Base-by-base conservation (phyloP, 1,284 basidiomycete genomes). In the Ustilago vetiveriae region DNA sequence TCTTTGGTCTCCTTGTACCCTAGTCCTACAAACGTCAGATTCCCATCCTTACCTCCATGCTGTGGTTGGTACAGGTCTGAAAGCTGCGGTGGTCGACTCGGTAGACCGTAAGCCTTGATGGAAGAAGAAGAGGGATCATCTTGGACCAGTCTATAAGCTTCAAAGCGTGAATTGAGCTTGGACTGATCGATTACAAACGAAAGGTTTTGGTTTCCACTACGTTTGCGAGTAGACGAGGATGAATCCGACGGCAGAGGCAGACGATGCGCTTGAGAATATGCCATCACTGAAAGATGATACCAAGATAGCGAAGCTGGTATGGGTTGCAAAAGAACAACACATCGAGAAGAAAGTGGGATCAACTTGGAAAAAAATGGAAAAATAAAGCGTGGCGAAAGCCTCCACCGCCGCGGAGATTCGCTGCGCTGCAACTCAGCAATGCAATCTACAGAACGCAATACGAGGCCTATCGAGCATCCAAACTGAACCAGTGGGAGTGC, bases 1-100 rank as follows among this genome's bases (percentile, higher is more conserved):
- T 62, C 67, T 36, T 74, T 74, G 4, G 67, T 63, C 52, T 74
- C 50, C 48, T 67, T 74, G 33, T 60, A 71, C 8, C 67, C 67
- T 3, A 74, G 30, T 0, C 37, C 54, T 0, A 49, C 35, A 37
- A 58, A 54, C 1, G 46, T 58, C 17, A 64, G 23, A 3, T 44
- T 64, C 0, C 54, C 62, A 4, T 36, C 42, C 9, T 22, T 29
- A n/a, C 6, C 21, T 19, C 4, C 19, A 21, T 26, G 23, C n/a
- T 17, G 6, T 21, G 60, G 26, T 26, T 60, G 44, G 19, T 63
- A 75, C 10, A 66, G 33, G n/a, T 60, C 47, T 4, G 27, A 19
- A 11, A 72, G 49, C 3, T 38, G 38, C 3, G 52, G 58, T 10
- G 60, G 69, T 3, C 33, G 50, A 33, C 57, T 67, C 2, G 60